These are phyloP conservation scores for Phialemonium atrogriseum DNA, from an alignment of 2,329 filamentous ascomycete genomes.

Conservation along the genomic window DNA sequence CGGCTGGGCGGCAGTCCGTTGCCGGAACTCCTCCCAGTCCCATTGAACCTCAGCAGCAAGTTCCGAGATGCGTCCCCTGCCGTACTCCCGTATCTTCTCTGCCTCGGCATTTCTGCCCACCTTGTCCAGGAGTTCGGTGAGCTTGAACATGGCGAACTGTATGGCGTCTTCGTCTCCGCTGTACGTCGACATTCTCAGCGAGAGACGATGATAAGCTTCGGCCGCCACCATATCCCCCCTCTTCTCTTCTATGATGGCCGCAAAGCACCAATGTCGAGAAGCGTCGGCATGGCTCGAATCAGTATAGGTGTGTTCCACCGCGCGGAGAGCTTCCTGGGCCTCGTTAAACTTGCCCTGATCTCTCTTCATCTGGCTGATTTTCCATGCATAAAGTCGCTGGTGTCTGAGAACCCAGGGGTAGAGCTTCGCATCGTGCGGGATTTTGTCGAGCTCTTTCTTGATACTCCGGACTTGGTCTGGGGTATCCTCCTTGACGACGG, in stretches of 20 bases:
- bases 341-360: slow-evolving; percentile 2
- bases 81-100: slow-evolving; percentile 4
- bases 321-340: slow-evolving; percentile 2
- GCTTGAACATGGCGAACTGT: slow-evolving; percentile 4
- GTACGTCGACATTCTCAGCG: slow-evolving; percentile 3
- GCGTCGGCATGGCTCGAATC: not conserved
- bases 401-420: slow-evolving; percentile 3
- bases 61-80: slow-evolving; percentile 1
- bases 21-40: slow-evolving; percentile 5
- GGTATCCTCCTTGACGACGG: slow-evolving; percentile 1
- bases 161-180: slow-evolving; percentile 2
- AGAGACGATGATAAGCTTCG: slow-evolving; percentile 1
- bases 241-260: slow-evolving; percentile 1
- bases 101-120: slow-evolving; percentile 3
- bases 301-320: slow-evolving; percentile 1
- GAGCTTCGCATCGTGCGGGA: not conserved
- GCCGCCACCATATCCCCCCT: slow-evolving; percentile 2
- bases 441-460: slow-evolving; percentile 4
- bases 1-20: slow-evolving; percentile 2
- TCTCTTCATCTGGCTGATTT: slow-evolving; percentile 3
- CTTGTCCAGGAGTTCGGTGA: slow-evolving; percentile 3
- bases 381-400: slow-evolving; percentile 6
- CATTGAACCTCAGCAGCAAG: slow-evolving; percentile 4
- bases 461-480: slow-evolving; percentile 3
- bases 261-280: slow-evolving; percentile 2